Percentiles rank a stretch among this genome's conserved stretches.
Conservation (phyloP, 2,329 filamentous ascomycete genomes). For the Penicillium brasilianum region DNA sequence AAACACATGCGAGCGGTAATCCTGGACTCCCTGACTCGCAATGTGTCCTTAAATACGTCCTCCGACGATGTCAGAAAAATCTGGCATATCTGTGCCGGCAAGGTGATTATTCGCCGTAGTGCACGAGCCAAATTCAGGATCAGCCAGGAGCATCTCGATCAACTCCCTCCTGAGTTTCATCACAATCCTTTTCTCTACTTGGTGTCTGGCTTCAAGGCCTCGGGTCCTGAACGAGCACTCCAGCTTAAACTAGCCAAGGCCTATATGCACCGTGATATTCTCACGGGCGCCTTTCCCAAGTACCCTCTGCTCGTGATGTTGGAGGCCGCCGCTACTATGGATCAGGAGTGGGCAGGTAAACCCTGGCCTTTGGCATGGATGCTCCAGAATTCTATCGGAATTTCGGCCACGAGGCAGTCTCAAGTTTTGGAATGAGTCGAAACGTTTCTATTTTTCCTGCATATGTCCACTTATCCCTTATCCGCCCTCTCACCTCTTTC, state of each 20-base stretch:
- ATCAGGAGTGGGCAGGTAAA: constrained; percentile 37
- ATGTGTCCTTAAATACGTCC: constrained; percentile 20
- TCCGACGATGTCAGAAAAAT: constrained; percentile 21
- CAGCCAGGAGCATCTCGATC: constrained; percentile 12
- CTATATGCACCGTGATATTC: constrained; percentile 39
- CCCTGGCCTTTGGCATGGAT: constrained; percentile 37
- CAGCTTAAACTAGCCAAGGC: constrained; percentile 35
- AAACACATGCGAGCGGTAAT: constrained; percentile 42
- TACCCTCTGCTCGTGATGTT: constrained; percentile 40
- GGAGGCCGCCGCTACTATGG: constrained; percentile 41
- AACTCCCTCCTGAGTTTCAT: constrained; percentile 35
- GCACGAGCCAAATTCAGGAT: constrained; percentile 17
- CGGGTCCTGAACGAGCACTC: constrained; percentile 31
- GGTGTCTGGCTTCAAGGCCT: constrained; percentile 22
- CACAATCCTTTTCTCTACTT: constrained; percentile 36
- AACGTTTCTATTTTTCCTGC: neutral
- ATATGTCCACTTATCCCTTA: neutral
- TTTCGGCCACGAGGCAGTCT: constrained; percentile 29
- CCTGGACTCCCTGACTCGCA: constrained; percentile 37
- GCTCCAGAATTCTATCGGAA: constrained; percentile 40
- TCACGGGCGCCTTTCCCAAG: constrained; percentile 27
- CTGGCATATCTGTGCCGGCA: constrained; percentile 37
- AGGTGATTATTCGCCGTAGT: constrained; percentile 42
- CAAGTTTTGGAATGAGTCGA: neutral
- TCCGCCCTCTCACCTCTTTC: constrained; percentile 10